Base-by-base conservation (phyloP, 192 early-diverging fungal species). In the Phlyctochytrium arcticum region DNA sequence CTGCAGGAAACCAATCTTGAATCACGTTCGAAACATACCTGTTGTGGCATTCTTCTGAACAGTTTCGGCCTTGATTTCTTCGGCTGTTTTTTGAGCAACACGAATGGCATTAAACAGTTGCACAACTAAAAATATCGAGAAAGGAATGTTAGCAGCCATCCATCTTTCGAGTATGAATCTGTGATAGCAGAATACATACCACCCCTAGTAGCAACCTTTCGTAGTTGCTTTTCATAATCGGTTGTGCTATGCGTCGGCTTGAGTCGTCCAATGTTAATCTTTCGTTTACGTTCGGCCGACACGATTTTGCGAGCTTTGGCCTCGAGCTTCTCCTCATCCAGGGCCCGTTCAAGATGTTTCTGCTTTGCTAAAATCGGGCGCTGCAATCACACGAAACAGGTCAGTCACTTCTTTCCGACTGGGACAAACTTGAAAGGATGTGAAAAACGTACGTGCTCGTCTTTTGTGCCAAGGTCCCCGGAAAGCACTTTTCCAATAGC, bases 31-130 rank as follows among this genome's bases (percentile, higher is more conserved):
- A 2, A 44, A 19, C 54, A 2, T 50, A 66, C 55, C 64, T 32
- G 44, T 53, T 8, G 51, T 50, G 3, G 33, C 39, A 48, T 71
- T 80, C 48, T 77, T 75, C 27, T 63, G 63, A 23, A 73, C 69
- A 51, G 78, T 85, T 49, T 79, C 69, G 42, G 81, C 55, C 60
- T 88, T 74, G 48, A 81, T 69, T 34, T 83, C 80, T 67, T 92
- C 83, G 6, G 86, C 81, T 17, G 81, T 80, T 57, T 91, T 91
- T 67, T 98, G 95, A 63, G 92, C 90, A 5, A 80, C 88, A 67
- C 86, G 82, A 54, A 98, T 90, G 19, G 93, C 95, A 72, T 98
- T 98, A 69, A 98, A 98, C 46, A 98, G 77, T 71, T 92, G 86
- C 53, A 97, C 92, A 27, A 97, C 90, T 92, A 51, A 23, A 36